Base-by-base conservation (phyloP, 1,284 basidiomycete species). In the Rugosomyces carneus region DNA sequence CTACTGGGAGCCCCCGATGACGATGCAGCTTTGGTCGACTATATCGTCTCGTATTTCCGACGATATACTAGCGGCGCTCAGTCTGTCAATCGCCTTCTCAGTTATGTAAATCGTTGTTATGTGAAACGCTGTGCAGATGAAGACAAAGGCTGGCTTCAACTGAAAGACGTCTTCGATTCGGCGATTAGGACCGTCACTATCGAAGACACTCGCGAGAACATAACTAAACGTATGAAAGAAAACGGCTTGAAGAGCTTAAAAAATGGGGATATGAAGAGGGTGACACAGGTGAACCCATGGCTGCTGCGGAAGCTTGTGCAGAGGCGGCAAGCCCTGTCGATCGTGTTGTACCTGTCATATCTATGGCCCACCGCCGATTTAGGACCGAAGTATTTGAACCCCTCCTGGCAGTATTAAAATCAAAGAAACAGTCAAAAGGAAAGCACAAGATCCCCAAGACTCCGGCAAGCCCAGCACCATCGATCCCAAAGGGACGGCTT, bases 41-140 rank as follows among this genome's bases (percentile, higher is more conserved):
- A 84, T 62, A 75, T 86, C 55, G 67, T 85, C 31, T 76, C 81
- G 4, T 78, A 73, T 58, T 87, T 84, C 68, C 72, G 73, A 50
- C 82, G 84, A 42, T 88, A 78, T 62, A 70, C 72, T 49, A 69
- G 76, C 26, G 84, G 84, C 42, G 78, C 79, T 5, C 73, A 76
- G 51, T 75, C 81, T 43, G 75, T 81, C 49, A 74, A 80, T 60
- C 76, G 85, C 53, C 74, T 88, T 21, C 72, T 87, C 53, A 85
- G 80, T 65, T 88, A 88, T 60, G 75, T 88, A 43, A 87, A 88
- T 62, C 75, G 84, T 18, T 84, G 87, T 62, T 84, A 84, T 57
- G 83, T 88, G 54, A 83, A 81, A 60, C 79, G 82, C 19, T 80
- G 81, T 37, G 69, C 82, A 6, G 84, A 87, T 61, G 84, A 88